Evolutionary conservation across 805 yeast species (phyloP).

Genomic region (Lipomyces japonicus): DNA sequence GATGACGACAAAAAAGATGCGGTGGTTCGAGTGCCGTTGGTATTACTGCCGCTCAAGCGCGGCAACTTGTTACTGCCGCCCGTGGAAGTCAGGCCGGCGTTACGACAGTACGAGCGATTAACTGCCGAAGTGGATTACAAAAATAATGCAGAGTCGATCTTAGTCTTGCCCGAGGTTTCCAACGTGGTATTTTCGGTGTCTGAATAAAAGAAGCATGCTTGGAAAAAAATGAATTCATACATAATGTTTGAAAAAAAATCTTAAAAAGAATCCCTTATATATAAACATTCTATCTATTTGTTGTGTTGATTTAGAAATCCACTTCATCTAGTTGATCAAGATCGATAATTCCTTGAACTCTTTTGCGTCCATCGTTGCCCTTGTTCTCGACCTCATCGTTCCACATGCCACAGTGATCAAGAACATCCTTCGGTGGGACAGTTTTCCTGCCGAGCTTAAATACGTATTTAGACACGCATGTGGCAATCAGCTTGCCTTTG

Average conservation of each 20-base stretch:
- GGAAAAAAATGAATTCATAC: no score
- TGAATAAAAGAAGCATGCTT: no score
- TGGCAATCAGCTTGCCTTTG: conserved; percentile 46
- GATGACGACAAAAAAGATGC: conserved; percentile 34
- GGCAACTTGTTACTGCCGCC: conserved; percentile 71
- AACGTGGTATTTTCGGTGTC: conserved; percentile 11
- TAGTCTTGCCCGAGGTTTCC: conserved; percentile 60
- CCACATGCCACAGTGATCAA: conserved; percentile 48
- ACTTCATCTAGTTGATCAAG: conserved; percentile 29
- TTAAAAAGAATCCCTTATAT: no score
- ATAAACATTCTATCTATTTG: background rate
- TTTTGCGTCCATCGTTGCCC: conserved; percentile 31
- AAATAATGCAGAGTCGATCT: conserved; percentile 64
- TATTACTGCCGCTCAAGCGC: conserved; percentile 67
- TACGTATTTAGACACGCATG: conserved; percentile 73
- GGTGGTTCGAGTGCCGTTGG: conserved; percentile 38
- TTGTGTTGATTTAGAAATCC: conserved; percentile 2
- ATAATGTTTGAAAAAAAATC: no score
- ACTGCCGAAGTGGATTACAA: conserved; percentile 59
- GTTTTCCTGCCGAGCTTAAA: conserved; percentile 76
- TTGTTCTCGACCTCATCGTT: conserved; percentile 47
- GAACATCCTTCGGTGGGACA: conserved; percentile 55
- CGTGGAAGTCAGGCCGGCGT: conserved; percentile 44
- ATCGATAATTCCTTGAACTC: conserved; percentile 30
- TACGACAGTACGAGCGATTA: conserved; percentile 36